Evolutionary conservation across 768 basidiomycete genomes (phyloP), one percentile per base, ranked within the genome.

Genomic region (Russula vinacea): DNA sequence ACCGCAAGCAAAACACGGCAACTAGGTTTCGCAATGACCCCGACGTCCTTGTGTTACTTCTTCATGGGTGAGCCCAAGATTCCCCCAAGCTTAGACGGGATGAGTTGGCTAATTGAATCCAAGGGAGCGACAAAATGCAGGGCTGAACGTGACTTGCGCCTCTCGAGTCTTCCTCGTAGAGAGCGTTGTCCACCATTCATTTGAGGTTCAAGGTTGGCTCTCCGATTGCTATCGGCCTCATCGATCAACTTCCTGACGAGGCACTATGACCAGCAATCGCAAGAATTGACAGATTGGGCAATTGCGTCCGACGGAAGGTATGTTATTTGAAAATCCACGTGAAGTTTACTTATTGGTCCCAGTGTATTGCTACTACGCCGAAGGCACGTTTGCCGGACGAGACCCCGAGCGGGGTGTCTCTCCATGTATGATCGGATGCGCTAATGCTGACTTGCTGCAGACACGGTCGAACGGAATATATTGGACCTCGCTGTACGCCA

Each of bases 251-350:
- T 54, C 54, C 62, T 67, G 61, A 71, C 60, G 26, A 67, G 33
- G 51, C 42, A 45, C 50, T 62, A 45, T 9, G 57, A 11, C 17
- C 44, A 90, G 93, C 93, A 24, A 94, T 95, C 67, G 92, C 93
- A 22, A 87, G 93, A 58, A 93, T 95, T 52, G 93, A 95, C 71
- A 82, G 92, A 52, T 83, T 93, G 81, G 90, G 2, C 92, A 92
- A 73, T 85, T 81, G 2, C 77, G 79, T 44, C 80, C 85, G 0
- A 92, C 90, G 0, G 89, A 92, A 83, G 89, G 88, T 87, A 58
- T 52, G 73, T 64, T 26, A 54, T 56, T 62, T 57, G 67, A 7
- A 45, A 3, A 57, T 45, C 37, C 56, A 62, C 56, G 64, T 56
- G 56, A 54, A 62, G 57, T n/a, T 55, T 33, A 64, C 56, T 56